Evolutionary conservation across 257 asterid genomes (phyloP).

Genomic region (Solanum pennellii): DNA sequence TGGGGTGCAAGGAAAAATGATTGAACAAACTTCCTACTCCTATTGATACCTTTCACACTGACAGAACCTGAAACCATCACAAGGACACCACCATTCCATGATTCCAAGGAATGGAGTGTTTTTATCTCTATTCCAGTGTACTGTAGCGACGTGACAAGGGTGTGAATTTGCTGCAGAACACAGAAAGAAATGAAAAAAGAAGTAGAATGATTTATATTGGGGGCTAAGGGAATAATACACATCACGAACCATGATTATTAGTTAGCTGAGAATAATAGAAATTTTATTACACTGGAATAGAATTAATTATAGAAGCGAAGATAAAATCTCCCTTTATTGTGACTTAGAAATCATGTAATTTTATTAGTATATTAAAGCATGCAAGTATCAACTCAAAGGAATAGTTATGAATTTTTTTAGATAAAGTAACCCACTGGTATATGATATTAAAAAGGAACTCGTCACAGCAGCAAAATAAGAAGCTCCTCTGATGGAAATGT

Average conservation of each 20-base stretch:
- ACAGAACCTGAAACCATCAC: conserved; percentile 93
- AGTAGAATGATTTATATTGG: not conserved
- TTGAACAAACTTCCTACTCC: conserved; percentile 75
- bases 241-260: not conserved
- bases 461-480: not conserved
- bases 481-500: not conserved
- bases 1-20: conserved; percentile 97
- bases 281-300: not conserved
- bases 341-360: not conserved
- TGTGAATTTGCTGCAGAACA: conserved; percentile 78
- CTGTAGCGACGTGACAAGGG: conserved; percentile 62
- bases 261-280: not conserved
- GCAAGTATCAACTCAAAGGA: not conserved
- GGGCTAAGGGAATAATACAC: not conserved
- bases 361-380: not conserved
- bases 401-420: not conserved
- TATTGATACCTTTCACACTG: conserved; percentile 38
- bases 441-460: not conserved
- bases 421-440: not conserved
- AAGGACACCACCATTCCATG: conserved; percentile 88
- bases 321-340: not conserved
- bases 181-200: not conserved
- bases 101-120: conserved; percentile 85
- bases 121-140: conserved; percentile 71
- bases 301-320: not conserved